phyloP scores from a whole-genome alignment of 768 basidiomycete genomes.

The Tricholoma sp. region DNA sequence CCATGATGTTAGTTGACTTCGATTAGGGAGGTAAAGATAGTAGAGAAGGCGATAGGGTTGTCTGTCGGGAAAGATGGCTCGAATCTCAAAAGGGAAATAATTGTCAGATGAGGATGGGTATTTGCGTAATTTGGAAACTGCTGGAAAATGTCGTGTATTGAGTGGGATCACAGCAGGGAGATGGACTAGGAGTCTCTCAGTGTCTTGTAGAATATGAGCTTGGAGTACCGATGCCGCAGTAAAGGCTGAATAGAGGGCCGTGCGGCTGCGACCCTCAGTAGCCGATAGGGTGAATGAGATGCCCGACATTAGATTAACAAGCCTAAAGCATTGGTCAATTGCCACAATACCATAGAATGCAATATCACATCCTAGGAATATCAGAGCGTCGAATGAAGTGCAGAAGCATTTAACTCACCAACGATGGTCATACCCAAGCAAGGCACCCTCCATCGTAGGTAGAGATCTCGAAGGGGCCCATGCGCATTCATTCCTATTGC shows the following conservation, averaged over 20 bases:
- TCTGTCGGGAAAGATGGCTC: not conserved
- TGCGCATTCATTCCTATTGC: not conserved
- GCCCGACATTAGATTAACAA: too few species aligned
- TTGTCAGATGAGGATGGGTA: not conserved
- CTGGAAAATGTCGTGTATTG: not conserved
- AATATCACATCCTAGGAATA: not conserved
- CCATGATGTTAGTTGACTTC: not conserved
- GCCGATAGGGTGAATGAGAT: too few species aligned
- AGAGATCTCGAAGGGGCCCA: not conserved
- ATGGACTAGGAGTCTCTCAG: too few species aligned
- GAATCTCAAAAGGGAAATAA: not conserved
- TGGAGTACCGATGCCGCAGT: too few species aligned
- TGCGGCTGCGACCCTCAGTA: too few species aligned
- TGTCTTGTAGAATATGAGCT: too few species aligned
- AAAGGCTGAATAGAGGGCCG: too few species aligned
- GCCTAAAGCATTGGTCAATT: too few species aligned
- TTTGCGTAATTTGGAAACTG: not conserved
- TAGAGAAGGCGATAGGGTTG: not conserved
- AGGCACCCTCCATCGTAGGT: not conserved
- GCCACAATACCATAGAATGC: too few species aligned
- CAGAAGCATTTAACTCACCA: not conserved
- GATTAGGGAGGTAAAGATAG: not conserved
- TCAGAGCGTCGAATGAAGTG: not conserved
- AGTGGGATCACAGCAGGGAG: too few species aligned
- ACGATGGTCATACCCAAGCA: not conserved